phyloP scores from a whole-genome alignment of 768 basidiomycete genomes.

The Mycena amicta region DNA sequence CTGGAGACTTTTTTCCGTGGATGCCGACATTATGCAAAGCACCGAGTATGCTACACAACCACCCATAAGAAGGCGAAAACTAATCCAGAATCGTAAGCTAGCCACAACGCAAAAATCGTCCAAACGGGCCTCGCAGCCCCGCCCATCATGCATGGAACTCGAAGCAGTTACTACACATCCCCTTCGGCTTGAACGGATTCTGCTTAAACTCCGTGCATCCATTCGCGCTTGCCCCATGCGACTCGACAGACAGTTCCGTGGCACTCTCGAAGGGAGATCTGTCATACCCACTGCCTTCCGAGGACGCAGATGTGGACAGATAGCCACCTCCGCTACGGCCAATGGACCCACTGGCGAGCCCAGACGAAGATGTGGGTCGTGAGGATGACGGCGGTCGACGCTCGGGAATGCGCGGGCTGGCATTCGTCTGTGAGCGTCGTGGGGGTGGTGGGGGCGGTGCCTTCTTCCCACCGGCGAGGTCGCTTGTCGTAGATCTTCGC shows the following conservation, averaged over 20 bases:
- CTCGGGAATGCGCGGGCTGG: slow-evolving; percentile 54
- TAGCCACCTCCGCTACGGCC: slow-evolving; percentile 22
- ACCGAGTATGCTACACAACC: too few species aligned
- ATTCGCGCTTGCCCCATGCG: slow-evolving; percentile 21
- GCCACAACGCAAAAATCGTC: background rate
- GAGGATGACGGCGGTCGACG: slow-evolving; percentile 31
- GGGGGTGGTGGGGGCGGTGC: slow-evolving; percentile 65
- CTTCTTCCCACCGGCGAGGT: slow-evolving; percentile 40
- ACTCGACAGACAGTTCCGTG: slow-evolving; percentile 45
- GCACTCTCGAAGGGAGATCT: slow-evolving; percentile 70
- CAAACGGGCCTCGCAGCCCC: background rate
- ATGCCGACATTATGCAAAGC: too few species aligned
- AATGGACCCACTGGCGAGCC: slow-evolving; percentile 18
- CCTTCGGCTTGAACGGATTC: slow-evolving; percentile 66
- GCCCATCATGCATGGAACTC: slow-evolving; percentile 45
- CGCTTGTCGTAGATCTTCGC: slow-evolving; percentile 28
- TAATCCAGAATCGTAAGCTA: too few species aligned
- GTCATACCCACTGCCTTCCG: slow-evolving; percentile 42
- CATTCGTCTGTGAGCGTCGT: slow-evolving; percentile 41
- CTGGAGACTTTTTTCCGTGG: too few species aligned
- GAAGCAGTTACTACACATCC: slow-evolving; percentile 69
- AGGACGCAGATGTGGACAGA: slow-evolving; percentile 35
- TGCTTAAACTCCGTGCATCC: slow-evolving; percentile 62
- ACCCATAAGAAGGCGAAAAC: too few species aligned
- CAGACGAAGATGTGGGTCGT: slow-evolving; percentile 22